phyloP scores from a whole-genome alignment of 768 basidiomycete genomes.

The Boletellus ananas region DNA sequence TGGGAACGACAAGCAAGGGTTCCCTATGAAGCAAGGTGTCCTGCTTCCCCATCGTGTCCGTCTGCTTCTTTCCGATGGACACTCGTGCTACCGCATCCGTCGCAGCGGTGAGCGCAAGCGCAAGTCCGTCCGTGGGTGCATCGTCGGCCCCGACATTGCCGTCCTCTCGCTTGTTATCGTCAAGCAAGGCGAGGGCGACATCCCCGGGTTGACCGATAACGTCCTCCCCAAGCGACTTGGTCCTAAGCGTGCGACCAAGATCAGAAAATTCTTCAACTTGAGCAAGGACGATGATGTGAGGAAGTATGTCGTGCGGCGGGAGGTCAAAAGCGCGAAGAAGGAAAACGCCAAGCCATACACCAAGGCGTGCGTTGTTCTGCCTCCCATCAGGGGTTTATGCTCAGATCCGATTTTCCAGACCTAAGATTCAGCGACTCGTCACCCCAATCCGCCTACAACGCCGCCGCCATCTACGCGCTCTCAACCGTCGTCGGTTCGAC shows the following conservation, averaged over 20 bases:
- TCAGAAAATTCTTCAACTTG: slow-evolving; percentile 96
- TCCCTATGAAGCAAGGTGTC: slow-evolving; percentile 99
- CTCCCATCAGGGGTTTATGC: neutral
- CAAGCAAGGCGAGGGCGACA: slow-evolving; percentile 90
- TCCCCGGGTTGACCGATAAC: slow-evolving; percentile 88
- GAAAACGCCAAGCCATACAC: slow-evolving; percentile 87
- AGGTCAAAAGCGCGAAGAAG: slow-evolving; percentile 89
- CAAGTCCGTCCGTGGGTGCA: slow-evolving; percentile 98
- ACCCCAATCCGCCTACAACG: slow-evolving; percentile 95
- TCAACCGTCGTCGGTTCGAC: slow-evolving; percentile 85
- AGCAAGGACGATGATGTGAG: slow-evolving; percentile 97
- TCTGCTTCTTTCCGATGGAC: slow-evolving; percentile 91
- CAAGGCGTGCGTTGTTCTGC: slow-evolving; percentile 73
- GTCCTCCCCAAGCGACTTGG: slow-evolving; percentile 94
- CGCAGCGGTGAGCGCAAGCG: slow-evolving; percentile 95
- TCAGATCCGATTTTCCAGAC: slow-evolving; percentile 42
- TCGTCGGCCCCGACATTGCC: slow-evolving; percentile 94
- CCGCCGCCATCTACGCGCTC: slow-evolving; percentile 84
- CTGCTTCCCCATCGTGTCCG: slow-evolving; percentile 90
- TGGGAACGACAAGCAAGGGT: slow-evolving; percentile 98
- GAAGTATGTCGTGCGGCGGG: slow-evolving; percentile 93
- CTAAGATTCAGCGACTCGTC: slow-evolving; percentile 96
- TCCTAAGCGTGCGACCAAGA: slow-evolving; percentile 97
- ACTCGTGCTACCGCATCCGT: slow-evolving; percentile 95
- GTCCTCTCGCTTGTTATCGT: slow-evolving; percentile 92